A percentile compares a stretch with the other conserved stretches of the same genome.
phyloP scores from a whole-genome alignment of 179 eudicot genomes.

The Beta macrorhiza region DNA sequence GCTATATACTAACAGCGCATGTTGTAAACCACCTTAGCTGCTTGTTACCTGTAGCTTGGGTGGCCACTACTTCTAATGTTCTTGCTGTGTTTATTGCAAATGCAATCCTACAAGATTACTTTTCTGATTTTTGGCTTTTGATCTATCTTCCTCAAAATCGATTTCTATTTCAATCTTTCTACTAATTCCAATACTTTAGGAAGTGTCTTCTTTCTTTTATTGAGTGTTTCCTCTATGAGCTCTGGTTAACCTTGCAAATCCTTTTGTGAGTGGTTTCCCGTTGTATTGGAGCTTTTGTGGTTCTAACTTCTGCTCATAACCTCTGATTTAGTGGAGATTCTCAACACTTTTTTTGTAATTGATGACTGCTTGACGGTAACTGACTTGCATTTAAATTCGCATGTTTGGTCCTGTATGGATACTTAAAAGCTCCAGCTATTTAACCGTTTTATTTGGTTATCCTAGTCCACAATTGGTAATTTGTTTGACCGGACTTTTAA shows the following conservation, averaged over 20 bases:
- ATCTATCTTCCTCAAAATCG: not conserved
- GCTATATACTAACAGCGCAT: not conserved
- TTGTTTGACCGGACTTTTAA: constrained; percentile 18
- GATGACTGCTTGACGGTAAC: not conserved
- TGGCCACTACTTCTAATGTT: not conserved
- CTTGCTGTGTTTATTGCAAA: not conserved
- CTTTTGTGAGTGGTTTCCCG: not conserved
- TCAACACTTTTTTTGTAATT: not conserved
- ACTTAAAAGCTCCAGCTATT: not conserved
- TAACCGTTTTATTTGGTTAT: not conserved
- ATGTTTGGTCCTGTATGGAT: not conserved
- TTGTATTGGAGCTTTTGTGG: not conserved
- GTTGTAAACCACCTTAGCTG: not conserved
- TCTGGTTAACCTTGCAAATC: not conserved
- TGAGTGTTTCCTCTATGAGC: not conserved
- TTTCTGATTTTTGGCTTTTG: not conserved
- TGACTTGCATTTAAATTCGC: not conserved
- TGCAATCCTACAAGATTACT: not conserved
- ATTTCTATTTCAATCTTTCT: not conserved
- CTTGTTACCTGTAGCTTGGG: not conserved
- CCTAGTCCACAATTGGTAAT: not conserved
- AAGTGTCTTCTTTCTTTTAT: not conserved
- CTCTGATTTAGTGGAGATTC: not conserved
- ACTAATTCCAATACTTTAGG: not conserved
- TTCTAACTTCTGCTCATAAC: not conserved